A percentile compares a stretch with the other conserved stretches of the same genome.
Conservation (phyloP, 2,329 filamentous ascomycete genomes). For the Didymella pinodella region DNA sequence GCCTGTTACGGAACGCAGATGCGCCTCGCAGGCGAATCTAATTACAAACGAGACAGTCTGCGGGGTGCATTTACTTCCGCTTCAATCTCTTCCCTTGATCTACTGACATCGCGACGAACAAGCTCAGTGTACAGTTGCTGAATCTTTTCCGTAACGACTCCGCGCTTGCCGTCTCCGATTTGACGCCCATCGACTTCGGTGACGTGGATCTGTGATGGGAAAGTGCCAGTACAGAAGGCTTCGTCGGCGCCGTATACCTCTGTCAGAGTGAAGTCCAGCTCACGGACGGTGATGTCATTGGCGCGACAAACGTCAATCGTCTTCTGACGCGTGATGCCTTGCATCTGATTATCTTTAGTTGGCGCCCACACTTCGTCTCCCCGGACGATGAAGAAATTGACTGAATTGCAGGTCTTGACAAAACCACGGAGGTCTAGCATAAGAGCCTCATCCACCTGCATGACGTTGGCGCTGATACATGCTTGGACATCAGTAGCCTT, state of each 20-base stretch:
- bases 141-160: not conserved
- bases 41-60: not conserved
- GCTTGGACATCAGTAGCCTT: constrained; percentile 9
- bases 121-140: constrained; percentile 2
- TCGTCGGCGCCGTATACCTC: constrained; percentile 4
- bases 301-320: constrained; percentile 2
- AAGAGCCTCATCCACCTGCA: constrained; percentile 4
- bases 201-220: constrained; percentile 3
- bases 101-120: not conserved
- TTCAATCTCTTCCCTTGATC: not conserved
- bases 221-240: constrained; percentile 5
- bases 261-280: constrained; percentile 1
- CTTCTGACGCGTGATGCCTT: constrained; percentile 9
- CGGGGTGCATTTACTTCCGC: not conserved
- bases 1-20: too few species aligned
- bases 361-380: constrained; percentile 7
- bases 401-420: constrained; percentile 7
- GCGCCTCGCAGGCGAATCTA: not conserved
- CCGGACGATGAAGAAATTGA: constrained; percentile 11
- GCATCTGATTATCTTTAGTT: constrained; percentile 8
- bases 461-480: constrained; percentile 6
- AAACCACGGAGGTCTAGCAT: constrained; percentile 7
- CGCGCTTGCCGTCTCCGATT: constrained; percentile 7
- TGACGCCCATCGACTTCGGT: constrained; percentile 5
- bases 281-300: not conserved